Conservation (phyloP, 2,329 filamentous ascomycete species). For the Penicillium sp. region DNA sequence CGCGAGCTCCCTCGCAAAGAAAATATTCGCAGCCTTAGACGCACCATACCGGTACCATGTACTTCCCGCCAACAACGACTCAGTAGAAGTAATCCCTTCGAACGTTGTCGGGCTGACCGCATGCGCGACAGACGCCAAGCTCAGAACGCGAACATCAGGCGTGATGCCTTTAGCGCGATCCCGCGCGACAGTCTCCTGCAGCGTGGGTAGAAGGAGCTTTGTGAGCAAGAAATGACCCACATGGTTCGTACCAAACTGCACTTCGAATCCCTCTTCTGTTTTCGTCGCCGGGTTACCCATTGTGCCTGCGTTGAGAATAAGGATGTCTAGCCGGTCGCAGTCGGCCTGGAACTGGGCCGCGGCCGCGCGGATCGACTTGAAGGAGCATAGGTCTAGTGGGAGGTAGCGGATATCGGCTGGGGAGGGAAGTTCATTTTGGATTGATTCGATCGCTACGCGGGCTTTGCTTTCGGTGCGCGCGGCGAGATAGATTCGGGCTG, state of each 20-base stretch:
- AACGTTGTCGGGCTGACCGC: slow-evolving; percentile 33
- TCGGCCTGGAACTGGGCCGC: slow-evolving; percentile 44
- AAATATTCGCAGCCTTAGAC: slow-evolving; percentile 53
- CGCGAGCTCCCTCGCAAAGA: slow-evolving; percentile 46
- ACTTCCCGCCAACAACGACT: slow-evolving; percentile 33
- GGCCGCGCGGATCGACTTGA: slow-evolving; percentile 50
- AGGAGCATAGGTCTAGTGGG: slow-evolving; percentile 52
- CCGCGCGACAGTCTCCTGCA: slow-evolving; percentile 36
- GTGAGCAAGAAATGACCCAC: slow-evolving; percentile 49
- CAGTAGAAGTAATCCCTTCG: slow-evolving; percentile 40
- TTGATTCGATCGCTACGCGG: slow-evolving; percentile 46
- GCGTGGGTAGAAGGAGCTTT: slow-evolving; percentile 44
- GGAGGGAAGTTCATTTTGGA: slow-evolving; percentile 34
- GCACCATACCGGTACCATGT: slow-evolving; percentile 52
- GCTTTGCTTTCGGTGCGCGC: slow-evolving; percentile 49
- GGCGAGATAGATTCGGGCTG: slow-evolving; percentile 57
- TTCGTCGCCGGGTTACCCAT: slow-evolving; percentile 43
- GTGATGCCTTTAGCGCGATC: slow-evolving; percentile 31
- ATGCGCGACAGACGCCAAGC: slow-evolving; percentile 39
- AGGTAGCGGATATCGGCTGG: slow-evolving; percentile 47
- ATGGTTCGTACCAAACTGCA: slow-evolving; percentile 51
- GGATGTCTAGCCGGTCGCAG: slow-evolving; percentile 45
- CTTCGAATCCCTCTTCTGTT: slow-evolving; percentile 45
- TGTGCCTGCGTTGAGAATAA: slow-evolving; percentile 51
- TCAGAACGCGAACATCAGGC: slow-evolving; percentile 34